phyloP scores from a whole-genome alignment of 2,329 filamentous ascomycete species.

The Colletotrichum coccodes region DNA sequence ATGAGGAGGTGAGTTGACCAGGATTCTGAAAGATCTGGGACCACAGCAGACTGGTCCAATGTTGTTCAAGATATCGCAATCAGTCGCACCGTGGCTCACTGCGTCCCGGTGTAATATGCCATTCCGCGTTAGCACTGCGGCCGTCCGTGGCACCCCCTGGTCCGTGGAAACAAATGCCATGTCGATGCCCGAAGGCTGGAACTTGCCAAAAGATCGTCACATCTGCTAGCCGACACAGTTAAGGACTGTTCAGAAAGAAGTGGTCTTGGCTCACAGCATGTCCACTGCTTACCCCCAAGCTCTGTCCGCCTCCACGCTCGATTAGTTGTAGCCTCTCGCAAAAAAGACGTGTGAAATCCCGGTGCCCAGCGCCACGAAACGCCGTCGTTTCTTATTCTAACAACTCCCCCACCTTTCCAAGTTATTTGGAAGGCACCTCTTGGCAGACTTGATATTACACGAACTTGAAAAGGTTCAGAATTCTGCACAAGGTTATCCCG shows the following conservation, averaged over 20 bases:
- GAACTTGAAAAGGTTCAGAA: background rate
- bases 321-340: background rate
- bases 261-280: background rate
- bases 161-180: background rate
- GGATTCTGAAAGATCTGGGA: conserved; percentile 33
- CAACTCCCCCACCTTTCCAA: conserved; percentile 12
- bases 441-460: conserved; percentile 3
- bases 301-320: background rate
- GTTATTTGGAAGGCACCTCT: conserved; percentile 26
- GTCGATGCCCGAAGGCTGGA: background rate
- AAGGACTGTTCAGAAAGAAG: background rate
- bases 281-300: background rate
- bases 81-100: conserved; percentile 21
- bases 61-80: conserved; percentile 33
- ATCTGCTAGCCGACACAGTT: background rate
- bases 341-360: background rate
- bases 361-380: conserved; percentile 26
- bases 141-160: conserved; percentile 6
- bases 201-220: background rate
- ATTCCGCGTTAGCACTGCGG: conserved; percentile 9
- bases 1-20: background rate
- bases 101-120: conserved; percentile 12
- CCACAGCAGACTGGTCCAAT: conserved; percentile 18
- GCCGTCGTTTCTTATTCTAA: conserved; percentile 31
- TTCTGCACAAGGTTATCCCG: conserved; percentile 4